These are phyloP conservation scores for Tephrocybe sp. DNA, from an alignment of 768 basidiomycete genomes.

Conservation along the genomic window DNA sequence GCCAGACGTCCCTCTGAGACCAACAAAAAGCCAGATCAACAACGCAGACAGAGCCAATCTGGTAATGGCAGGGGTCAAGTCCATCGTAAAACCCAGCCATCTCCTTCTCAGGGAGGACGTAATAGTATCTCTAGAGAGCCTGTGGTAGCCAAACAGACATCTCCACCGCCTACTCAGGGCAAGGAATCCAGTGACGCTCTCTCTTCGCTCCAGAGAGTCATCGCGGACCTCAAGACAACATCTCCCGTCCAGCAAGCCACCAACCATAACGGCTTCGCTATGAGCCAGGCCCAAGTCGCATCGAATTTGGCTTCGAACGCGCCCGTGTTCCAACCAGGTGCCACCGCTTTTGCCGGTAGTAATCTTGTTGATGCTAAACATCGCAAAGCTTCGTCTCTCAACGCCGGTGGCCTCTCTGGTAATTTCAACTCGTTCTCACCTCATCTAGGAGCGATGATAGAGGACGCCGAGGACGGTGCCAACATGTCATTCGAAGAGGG, in stretches of 20 bases:
- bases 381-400: slow-evolving; percentile 80
- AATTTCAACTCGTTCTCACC: slow-evolving; percentile 76
- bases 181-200: slow-evolving; percentile 77
- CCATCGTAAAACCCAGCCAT: slow-evolving; percentile 58
- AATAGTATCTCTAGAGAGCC: slow-evolving; percentile 42
- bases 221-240: slow-evolving; percentile 89
- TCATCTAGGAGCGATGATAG: slow-evolving; percentile 81
- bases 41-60: slow-evolving; percentile 54
- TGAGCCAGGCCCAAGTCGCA: slow-evolving; percentile 45
- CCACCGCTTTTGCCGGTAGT: slow-evolving; percentile 50
- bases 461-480: slow-evolving; percentile 71
- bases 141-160: slow-evolving; percentile 42
- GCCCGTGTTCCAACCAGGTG: slow-evolving; percentile 75
- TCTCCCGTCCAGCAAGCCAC: slow-evolving; percentile 58
- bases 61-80: slow-evolving; percentile 45
- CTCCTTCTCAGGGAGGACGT: slow-evolving; percentile 58
- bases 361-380: slow-evolving; percentile 61
- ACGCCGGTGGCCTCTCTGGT: slow-evolving; percentile 53
- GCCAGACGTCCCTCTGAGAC: slow-evolving; percentile 57
- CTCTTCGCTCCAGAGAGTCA: slow-evolving; percentile 89
- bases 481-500: slow-evolving; percentile 65
- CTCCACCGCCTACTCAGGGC: slow-evolving; percentile 46
- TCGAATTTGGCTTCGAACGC: slow-evolving; percentile 66
- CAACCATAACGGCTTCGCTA: slow-evolving; percentile 42
- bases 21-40: slow-evolving; percentile 53